phyloP scores from a whole-genome alignment of 2,329 filamentous ascomycete species.

The Talaromyces sp. region DNA sequence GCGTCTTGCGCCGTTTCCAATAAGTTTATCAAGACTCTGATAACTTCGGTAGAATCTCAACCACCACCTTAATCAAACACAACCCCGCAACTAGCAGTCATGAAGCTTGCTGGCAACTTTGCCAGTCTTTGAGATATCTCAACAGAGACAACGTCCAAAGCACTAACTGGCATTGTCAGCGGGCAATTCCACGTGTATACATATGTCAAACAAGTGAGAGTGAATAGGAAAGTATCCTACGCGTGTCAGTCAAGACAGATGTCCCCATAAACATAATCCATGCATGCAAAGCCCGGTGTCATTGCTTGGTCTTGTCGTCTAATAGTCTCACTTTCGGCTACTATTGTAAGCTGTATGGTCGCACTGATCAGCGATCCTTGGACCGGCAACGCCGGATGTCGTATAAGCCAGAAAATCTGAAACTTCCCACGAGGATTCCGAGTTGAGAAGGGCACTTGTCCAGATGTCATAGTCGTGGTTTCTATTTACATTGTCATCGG shows the following conservation, averaged over 20 bases:
- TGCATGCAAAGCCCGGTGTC: neutral
- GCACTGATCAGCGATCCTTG: neutral
- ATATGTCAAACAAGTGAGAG: neutral
- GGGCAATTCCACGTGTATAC: neutral
- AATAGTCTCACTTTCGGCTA: neutral
- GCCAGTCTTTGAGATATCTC: neutral
- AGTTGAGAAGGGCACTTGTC: neutral
- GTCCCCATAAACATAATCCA: neutral
- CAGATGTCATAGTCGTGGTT: neutral
- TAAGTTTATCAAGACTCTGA: neutral
- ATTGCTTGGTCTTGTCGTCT: neutral
- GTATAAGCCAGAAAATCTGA: neutral
- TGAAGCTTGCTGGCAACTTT: neutral
- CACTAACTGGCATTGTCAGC: neutral
- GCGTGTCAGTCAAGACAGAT: neutral
- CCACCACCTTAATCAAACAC: neutral
- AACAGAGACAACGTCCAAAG: neutral
- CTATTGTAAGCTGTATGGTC: neutral
- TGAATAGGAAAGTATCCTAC: neutral
- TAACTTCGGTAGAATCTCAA: neutral
- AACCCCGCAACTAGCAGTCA: neutral
- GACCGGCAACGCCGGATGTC: neutral
- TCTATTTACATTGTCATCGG: constrained; percentile 1
- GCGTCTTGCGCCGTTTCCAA: neutral
- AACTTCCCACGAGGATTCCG: neutral